Evolutionary conservation across 2,329 filamentous ascomycete species (phyloP).

Genomic region (Venturia nashicola): DNA sequence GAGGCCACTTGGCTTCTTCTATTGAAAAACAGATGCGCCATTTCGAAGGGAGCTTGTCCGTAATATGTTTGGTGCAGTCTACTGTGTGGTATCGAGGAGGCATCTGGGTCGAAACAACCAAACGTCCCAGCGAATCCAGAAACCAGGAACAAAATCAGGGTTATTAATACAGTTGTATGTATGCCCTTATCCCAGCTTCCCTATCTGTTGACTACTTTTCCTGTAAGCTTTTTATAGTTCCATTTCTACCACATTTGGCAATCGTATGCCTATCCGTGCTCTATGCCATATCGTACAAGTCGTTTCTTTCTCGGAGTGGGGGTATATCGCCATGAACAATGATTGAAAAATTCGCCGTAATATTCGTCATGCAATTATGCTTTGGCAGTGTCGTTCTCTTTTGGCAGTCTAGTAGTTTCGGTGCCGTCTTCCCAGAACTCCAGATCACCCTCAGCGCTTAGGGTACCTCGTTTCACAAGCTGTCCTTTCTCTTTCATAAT

Average conservation of each 20-base stretch:
- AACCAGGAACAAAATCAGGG: background rate
- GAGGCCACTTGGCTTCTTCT: background rate
- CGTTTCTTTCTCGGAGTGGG: background rate
- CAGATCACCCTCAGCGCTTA: constrained; percentile 70
- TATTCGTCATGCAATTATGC: background rate
- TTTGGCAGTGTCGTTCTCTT: background rate
- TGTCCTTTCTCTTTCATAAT: constrained; percentile 65
- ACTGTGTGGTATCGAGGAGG: background rate
- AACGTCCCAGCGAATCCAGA: background rate
- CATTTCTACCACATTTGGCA: background rate
- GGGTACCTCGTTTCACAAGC: constrained; percentile 56
- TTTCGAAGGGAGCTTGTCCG: background rate
- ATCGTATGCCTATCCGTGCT: background rate
- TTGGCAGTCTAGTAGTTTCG: background rate
- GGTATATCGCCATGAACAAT: background rate
- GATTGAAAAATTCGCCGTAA: background rate
- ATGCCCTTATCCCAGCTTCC: background rate
- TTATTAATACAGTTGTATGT: background rate
- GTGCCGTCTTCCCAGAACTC: constrained; percentile 63
- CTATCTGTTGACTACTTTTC: background rate
- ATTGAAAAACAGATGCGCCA: background rate
- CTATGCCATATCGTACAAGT: background rate
- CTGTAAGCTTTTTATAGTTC: background rate
- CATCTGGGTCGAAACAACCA: background rate
- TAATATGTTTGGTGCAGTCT: background rate